Evolutionary conservation across 345 rosid genomes (phyloP), one percentile per base, ranked within the genome.

Genomic region (Iberis pinnata): DNA sequence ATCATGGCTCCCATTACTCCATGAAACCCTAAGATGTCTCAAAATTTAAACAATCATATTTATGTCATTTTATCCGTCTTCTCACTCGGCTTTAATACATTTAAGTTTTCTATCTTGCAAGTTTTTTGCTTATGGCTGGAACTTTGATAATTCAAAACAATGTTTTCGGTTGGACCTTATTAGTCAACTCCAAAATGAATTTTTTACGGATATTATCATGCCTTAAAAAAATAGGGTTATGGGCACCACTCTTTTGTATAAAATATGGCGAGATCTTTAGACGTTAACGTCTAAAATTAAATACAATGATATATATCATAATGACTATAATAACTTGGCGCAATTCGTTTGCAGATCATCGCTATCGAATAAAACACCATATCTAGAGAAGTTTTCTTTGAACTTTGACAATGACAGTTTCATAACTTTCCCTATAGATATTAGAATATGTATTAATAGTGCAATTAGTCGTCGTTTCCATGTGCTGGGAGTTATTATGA

Each of bases 191-290:
- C 2, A 54, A 0, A 47, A 59, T 38, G 64, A 59, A 2, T 48
- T 59, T 59, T 39, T 26, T 48, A 20, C 46, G 31, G 4, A 29
- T 49, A 18, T 8, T 64, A 24, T 55, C 69, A 6, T 20, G 7
- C 25, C n/a, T 47, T 35, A 38, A 43, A 9, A 64, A n/a, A 40
- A 29, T 38, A 7, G 17, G 26, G 55, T 11, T 8, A 12, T 54
- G 2, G 25, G 8, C 24, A 63, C 61, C 8, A 37, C 39, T 27
- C 20, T 19, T 47, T 55, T 64, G 49, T 64, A 62, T 9, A 47
- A 47, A 64, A 43, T 55, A 38, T 64, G 63, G 69, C 42, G 12
- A 4, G 27, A 1, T 35, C 62, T 64, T 38, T 64, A 62, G 69
- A 45, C 5, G 8, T 45, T 37, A 9, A 25, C 47, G 15, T 13